Evolutionary conservation across 306 rosid species (phyloP), one percentile per base, ranked within the genome.

Genomic region (Quercus parvula): DNA sequence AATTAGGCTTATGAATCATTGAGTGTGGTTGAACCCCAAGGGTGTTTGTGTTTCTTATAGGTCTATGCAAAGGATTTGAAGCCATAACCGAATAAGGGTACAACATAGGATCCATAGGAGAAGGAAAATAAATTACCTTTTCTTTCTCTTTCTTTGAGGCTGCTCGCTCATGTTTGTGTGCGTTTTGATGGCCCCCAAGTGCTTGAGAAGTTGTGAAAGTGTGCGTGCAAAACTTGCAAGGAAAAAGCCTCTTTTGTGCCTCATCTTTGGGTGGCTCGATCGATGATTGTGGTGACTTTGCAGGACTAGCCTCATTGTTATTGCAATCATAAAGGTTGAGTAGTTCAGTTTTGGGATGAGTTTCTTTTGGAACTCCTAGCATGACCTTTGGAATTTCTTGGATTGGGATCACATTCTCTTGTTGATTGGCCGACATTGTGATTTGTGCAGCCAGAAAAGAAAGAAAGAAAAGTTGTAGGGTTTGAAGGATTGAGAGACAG

Each of bases 131-230:
- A 6, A 35, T 35, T 9, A 75, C 81, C 44, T 56, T 75, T 0
- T 75, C 70, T 20, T 75, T 75, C 0, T 75, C 70, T 20, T 70
- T 61, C 68, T 35, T 79, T 17, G 79, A 72, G 1, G 83, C 81
- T 18, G 86, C 85, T n/a, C 91, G 73, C 73, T 92, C 91, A 0
- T 81, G 83, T 57, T 77, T 85, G 78, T 92, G 94, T 17, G 94
- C 94, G 46, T 92, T 92, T 35, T 92, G 94, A 78, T 92, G 97
- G 70, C 97, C 92, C 1, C 94, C 97, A 0, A 92, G 76, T 1
- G 89, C 97, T 72, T 92, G 94, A 7, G 88, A 87, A 44, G 77
- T 90, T 75, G 56, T 7, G 59, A 92, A 92, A 49, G 84, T 77
- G 2, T 72, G 76, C 3, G 2, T 13, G 31, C 86, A 83, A 19